Conservation (phyloP, 192 early-diverging fungal species). For the Rhizophagus prolifer region DNA sequence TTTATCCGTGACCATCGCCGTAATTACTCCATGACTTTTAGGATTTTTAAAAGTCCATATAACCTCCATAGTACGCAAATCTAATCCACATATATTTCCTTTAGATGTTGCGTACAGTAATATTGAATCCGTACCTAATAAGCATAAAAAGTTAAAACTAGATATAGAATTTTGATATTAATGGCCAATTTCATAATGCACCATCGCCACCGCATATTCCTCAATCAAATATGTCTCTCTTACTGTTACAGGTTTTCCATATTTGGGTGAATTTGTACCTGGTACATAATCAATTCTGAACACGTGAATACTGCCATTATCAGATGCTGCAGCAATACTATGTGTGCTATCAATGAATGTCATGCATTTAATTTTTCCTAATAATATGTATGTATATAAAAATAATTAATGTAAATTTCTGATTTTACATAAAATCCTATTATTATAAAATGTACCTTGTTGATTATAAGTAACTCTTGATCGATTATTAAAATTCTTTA, state of each 20-base stretch:
- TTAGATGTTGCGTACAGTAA: slow-evolving; percentile 68
- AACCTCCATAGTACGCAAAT: slow-evolving; percentile 71
- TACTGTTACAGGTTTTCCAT: slow-evolving; percentile 62
- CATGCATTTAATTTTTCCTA: slow-evolving; percentile 70
- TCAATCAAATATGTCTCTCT: slow-evolving; percentile 55
- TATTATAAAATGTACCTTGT: slow-evolving; percentile 48
- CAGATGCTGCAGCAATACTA: slow-evolving; percentile 74
- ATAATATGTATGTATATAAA: slow-evolving; percentile 11
- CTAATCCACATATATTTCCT: slow-evolving; percentile 70
- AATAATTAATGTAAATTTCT: neutral
- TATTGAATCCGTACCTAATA: slow-evolving; percentile 50
- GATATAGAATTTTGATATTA: neutral
- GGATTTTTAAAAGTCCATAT: slow-evolving; percentile 60
- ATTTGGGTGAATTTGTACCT: slow-evolving; percentile 48
- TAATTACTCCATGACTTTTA: slow-evolving; percentile 61
- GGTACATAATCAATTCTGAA: slow-evolving; percentile 53
- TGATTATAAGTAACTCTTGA: slow-evolving; percentile 67
- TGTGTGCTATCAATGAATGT: slow-evolving; percentile 78
- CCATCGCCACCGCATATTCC: slow-evolving; percentile 60
- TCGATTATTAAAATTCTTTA: slow-evolving; percentile 81
- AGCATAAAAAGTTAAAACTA: slow-evolving; percentile 7
- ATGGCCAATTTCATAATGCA: slow-evolving; percentile 66
- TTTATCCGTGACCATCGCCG: slow-evolving; percentile 65
- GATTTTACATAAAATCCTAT: neutral
- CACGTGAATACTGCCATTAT: slow-evolving; percentile 81